Conservation (phyloP, 1,139 yeast species). For the Nadsonia commutata region DNA sequence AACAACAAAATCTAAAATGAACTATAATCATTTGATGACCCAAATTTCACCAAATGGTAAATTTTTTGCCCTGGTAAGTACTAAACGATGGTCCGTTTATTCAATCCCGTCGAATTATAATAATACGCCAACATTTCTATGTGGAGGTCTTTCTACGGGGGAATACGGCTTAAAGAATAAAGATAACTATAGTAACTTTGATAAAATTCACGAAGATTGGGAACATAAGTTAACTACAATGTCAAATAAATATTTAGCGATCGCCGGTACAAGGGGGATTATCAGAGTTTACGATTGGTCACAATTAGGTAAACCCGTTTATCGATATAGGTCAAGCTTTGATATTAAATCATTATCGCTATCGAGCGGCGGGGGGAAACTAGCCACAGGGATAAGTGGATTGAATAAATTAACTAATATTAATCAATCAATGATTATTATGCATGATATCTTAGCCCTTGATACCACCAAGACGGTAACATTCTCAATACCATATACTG, state of each 20-base stretch:
- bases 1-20: conserved; percentile 12
- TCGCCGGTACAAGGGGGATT: conserved; percentile 64
- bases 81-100: conserved; percentile 61
- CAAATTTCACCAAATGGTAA: conserved; percentile 51
- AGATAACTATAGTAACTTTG: conserved; percentile 4
- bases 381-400: conserved; percentile 77
- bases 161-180: conserved; percentile 21
- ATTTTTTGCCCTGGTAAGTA: conserved; percentile 48
- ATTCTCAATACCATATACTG: conserved; percentile 72
- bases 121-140: conserved; percentile 39
- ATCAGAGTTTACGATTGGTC: conserved; percentile 49
- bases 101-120: conserved; percentile 31
- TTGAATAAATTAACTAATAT: conserved; percentile 52
- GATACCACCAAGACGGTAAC: conserved; percentile 33
- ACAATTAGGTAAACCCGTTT: conserved; percentile 45
- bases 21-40: conserved; percentile 30
- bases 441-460: conserved; percentile 32
- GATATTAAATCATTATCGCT: conserved; percentile 69
- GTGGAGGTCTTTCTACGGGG: conserved; percentile 56
- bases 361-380: conserved; percentile 44
- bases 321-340: conserved; percentile 54
- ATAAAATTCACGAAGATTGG: conserved; percentile 27
- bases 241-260: conserved; percentile 43
- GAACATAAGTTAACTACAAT: conserved; percentile 53
- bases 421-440: conserved; percentile 67